Evolutionary conservation across 2,329 filamentous ascomycete species (phyloP).

Genomic region (Diplodia mutila): DNA sequence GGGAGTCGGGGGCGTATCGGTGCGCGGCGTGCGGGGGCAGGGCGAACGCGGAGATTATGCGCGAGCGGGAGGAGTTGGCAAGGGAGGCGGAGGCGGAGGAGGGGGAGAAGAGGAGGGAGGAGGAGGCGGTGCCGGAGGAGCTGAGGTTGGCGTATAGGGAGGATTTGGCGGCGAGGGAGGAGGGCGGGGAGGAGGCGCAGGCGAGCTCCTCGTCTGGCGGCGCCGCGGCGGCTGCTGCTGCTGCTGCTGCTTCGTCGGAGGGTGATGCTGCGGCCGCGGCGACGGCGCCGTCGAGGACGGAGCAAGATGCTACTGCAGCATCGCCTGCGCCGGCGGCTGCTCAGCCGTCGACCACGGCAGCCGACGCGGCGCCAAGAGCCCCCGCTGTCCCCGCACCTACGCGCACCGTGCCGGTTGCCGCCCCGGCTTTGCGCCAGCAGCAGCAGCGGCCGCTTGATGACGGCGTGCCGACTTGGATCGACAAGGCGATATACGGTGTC

Average conservation of each 20-base stretch:
- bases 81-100: conserved; percentile 49
- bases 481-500: conserved; percentile 76
- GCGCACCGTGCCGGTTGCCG: conserved; percentile 11
- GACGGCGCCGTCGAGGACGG: not conserved
- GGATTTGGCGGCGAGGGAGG: conserved; percentile 58
- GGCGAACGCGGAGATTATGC: conserved; percentile 74
- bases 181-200: conserved; percentile 30
- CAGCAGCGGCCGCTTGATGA: conserved; percentile 37
- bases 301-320: not conserved
- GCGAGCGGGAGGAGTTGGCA: conserved; percentile 66
- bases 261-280: not conserved
- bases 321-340: not conserved
- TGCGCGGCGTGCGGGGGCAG: conserved; percentile 70
- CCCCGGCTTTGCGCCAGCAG: conserved; percentile 26
- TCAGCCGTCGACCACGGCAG: not conserved
- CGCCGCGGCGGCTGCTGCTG: not conserved
- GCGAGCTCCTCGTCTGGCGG: conserved; percentile 11
- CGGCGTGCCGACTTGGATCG: conserved; percentile 73
- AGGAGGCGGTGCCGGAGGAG: conserved; percentile 57
- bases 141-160: conserved; percentile 72
- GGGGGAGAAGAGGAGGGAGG: conserved; percentile 40
- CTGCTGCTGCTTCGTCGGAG: too few species aligned
- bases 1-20: conserved; percentile 65
- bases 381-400: conserved; percentile 27
- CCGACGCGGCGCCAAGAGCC: conserved; percentile 21